Conservation (phyloP, 2,329 filamentous ascomycete species). For the Alternaria novae-zelandiae region DNA sequence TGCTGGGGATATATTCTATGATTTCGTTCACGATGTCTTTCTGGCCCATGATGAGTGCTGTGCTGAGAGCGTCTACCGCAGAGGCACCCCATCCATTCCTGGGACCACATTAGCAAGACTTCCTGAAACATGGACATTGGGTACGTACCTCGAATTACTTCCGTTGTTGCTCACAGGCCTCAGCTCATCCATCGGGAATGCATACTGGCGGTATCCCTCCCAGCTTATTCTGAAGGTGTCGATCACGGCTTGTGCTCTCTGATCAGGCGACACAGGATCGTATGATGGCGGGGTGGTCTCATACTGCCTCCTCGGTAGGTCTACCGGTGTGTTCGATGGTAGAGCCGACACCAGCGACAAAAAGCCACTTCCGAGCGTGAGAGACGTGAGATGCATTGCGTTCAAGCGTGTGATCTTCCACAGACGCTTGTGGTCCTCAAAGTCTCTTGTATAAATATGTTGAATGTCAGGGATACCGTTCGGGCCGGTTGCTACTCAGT, state of each 20-base stretch:
- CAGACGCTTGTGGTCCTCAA: neutral
- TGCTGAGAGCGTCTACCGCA: conserved; percentile 80
- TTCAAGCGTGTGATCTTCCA: neutral
- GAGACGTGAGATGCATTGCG: neutral
- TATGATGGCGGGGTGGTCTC: conserved; percentile 11
- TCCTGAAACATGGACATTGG: neutral
- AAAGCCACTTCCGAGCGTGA: neutral
- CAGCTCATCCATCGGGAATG: conserved; percentile 79
- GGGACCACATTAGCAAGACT: neutral
- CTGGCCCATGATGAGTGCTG: conserved; percentile 78
- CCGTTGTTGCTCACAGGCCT: conserved; percentile 69
- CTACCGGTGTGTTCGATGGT: conserved; percentile 14
- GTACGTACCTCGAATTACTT: conserved; percentile 71
- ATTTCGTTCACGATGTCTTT: conserved; percentile 72
- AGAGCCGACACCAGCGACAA: conserved; percentile 18
- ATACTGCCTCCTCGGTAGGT: conserved; percentile 20
- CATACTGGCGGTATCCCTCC: conserved; percentile 69
- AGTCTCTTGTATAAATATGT: neutral
- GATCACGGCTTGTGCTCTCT: conserved; percentile 42
- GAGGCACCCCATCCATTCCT: conserved; percentile 88
- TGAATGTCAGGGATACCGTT: neutral
- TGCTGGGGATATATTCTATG: conserved; percentile 70
- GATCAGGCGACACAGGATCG: conserved; percentile 7
- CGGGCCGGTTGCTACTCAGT: neutral
- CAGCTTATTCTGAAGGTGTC: conserved; percentile 44